Evolutionary conservation across 2,329 filamentous ascomycete genomes (phyloP), one percentile per base, ranked within the genome.

Genomic region (Parascedosporium putredinis): DNA sequence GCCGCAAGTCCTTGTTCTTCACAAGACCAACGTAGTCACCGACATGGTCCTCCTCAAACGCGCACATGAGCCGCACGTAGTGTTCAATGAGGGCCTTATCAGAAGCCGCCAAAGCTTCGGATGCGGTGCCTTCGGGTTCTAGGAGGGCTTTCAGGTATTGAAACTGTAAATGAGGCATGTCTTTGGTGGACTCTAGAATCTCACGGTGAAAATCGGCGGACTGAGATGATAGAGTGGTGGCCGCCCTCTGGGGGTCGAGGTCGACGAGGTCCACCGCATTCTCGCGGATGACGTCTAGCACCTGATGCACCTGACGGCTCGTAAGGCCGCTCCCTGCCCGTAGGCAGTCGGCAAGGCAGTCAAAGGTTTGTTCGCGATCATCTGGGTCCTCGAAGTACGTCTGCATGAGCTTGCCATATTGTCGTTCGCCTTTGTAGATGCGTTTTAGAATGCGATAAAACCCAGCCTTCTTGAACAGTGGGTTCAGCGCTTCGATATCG

Each of bases 391-490:
- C 86, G 53, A 98, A 87, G 60, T 89, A 95, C 0, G 83, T 82
- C 57, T 85, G 73, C 5, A 97, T 67, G 24, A 96, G 78, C 57
- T 85, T 82, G 1, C 83, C 79, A 58, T 87, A 95, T 59, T 91
- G 83, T 57, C 81, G 84, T 56, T 95, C 88, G 4, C 76, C 72
- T 57, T 82, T 84, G 64, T 94, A 95, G 8, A 88, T 84, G 12
- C 87, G 83, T 67, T 98, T 98, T 49, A 98, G 67, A 24, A 98
- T 91, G 45, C 93, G 83, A 63, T 86, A 94, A 63, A 97, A 98
- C 1, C 81, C 79, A 2, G 93, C 91, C 54, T 82, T 73, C 56
- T 82, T 79, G 58, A 97, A 87, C 1, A 87, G 68, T 0, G 87
- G 82, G 52, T 97, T 84, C 57, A 97, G 70, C 8, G 74, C 74